phyloP scores from a whole-genome alignment of 2,329 filamentous ascomycete species.

The Sporothrix pseudoabietina region DNA sequence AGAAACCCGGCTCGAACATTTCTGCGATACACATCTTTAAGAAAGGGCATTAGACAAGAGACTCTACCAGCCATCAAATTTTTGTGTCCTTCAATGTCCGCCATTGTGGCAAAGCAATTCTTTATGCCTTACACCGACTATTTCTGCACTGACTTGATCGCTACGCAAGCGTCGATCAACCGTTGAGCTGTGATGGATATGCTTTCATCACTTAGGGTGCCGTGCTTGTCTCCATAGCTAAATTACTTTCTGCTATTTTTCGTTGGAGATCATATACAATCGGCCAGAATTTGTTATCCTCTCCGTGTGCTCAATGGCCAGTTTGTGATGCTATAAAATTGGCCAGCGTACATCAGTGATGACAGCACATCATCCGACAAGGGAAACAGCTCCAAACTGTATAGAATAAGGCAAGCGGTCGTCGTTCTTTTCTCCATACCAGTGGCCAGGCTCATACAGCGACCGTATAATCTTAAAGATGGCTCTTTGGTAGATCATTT shows the following conservation, averaged over 20 bases:
- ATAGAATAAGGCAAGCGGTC: not conserved
- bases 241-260: not conserved
- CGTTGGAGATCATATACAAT: not conserved
- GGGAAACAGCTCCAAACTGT: no score
- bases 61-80: not conserved
- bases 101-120: not conserved
- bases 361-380: not conserved
- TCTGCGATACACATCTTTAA: not conserved
- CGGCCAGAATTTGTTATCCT: not conserved
- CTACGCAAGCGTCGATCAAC: not conserved
- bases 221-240: no score
- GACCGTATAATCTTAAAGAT: not conserved
- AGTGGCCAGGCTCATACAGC: not conserved
- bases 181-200: not conserved
- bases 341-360: not conserved
- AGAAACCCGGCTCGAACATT: not conserved
- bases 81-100: not conserved
- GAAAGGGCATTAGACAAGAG: not conserved
- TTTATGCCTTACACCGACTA: not conserved
- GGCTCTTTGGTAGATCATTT: not conserved
- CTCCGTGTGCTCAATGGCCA: not conserved
- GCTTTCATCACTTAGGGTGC: not conserved
- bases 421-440: not conserved
- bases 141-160: not conserved
- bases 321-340: no score